Conservation (phyloP, 2,329 filamentous ascomycete species). For the Epicoccum nigrum region DNA sequence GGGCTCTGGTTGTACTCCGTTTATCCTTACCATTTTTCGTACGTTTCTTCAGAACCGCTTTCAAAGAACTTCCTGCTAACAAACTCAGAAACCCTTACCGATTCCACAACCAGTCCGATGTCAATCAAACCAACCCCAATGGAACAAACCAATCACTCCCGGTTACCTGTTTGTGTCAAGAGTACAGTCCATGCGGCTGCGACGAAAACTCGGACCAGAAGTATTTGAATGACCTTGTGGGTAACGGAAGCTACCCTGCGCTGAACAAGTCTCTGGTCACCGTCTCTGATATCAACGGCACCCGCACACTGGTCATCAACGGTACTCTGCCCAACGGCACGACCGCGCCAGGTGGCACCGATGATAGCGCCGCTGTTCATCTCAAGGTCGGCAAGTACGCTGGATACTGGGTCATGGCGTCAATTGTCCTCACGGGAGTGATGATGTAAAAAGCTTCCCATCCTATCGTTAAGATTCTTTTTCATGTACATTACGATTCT, state of each 20-base stretch:
- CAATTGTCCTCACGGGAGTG: slow-evolving; percentile 41
- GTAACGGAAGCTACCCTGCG: slow-evolving; percentile 58
- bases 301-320: slow-evolving; percentile 70
- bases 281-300: slow-evolving; percentile 68
- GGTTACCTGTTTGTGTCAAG: slow-evolving; percentile 66
- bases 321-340: slow-evolving; percentile 72
- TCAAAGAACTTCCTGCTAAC: not conserved
- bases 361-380: slow-evolving; percentile 32
- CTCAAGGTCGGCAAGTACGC: slow-evolving; percentile 36
- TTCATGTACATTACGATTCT: not conserved
- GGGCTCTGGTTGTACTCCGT: slow-evolving; percentile 69
- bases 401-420: slow-evolving; percentile 49
- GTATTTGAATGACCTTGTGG: slow-evolving; percentile 66
- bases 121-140: slow-evolving; percentile 51
- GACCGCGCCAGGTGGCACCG: slow-evolving; percentile 49
- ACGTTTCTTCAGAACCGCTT: not conserved
- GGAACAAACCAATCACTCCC: slow-evolving; percentile 49
- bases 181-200: slow-evolving; percentile 66
- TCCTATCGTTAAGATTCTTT: not conserved
- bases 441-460: slow-evolving; percentile 2
- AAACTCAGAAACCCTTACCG: slow-evolving; percentile 46
- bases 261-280: slow-evolving; percentile 68
- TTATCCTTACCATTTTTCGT: slow-evolving; percentile 65
- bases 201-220: slow-evolving; percentile 68
- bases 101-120: slow-evolving; percentile 54